Evolutionary conservation across 2,329 filamentous ascomycete genomes (phyloP), one percentile per base, ranked within the genome.

Genomic region (Alternaria brassicicola): DNA sequence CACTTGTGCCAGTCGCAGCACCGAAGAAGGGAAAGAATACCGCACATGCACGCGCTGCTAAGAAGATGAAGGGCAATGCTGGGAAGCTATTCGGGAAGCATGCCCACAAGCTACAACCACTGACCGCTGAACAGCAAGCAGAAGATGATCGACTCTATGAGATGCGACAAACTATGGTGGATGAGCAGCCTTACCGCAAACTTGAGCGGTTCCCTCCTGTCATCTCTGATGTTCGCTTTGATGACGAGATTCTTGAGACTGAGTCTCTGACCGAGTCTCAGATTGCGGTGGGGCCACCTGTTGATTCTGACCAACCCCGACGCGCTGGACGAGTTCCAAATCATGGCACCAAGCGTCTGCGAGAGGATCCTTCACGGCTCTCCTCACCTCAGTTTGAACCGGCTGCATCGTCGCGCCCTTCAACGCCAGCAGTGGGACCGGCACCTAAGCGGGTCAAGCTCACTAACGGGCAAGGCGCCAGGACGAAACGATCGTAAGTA

Each of bases 401-500:
- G 49, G 68, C 68, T 53, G 64, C 62, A 47, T 66, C 66, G 30
- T 71, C 73, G 54, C 68, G 74, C 50, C 75, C 75, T 25, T 71
- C 75, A 42, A 76, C 75, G 30, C 74, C 74, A 50, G 66, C 65
- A 52, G 59, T 68, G 57, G 64, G 61, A 56, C 75, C 66, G 59
- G 64, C 65, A 43, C 63, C 67, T 23, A 77, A 77, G 66, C 71
- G 72, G 47, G 59, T 75, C 21, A 76, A 76, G 61, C 60, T 76
- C 50, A 76, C 65, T 50, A 73, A 76, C 58, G 72, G 74, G 39
- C 71, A 75, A 54, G 64, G 72, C 53, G 75, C 75, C 48, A 69
- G 72, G 42, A 76, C 71, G 49, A 77, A 77, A 63, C 68, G 69
- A 71, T 77, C 75, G 75, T 77, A 72, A 75, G 75, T 76, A 51